Base-by-base conservation (phyloP, 805 yeast species). In the Sugiyamaella qingdaonensis region DNA sequence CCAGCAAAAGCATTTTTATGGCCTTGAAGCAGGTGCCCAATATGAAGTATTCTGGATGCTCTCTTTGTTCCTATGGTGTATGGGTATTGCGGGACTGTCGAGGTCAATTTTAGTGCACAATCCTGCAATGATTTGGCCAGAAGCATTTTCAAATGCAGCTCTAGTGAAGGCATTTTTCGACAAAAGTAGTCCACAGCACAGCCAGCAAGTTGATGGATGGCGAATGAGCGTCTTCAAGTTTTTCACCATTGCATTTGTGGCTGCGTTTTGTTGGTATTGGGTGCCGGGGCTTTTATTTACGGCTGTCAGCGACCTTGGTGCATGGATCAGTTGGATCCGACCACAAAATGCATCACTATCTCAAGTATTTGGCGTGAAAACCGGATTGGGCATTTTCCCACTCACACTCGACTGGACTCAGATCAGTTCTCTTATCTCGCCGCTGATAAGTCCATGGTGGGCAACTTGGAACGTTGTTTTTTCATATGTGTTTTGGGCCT, bases 251-350 rank as follows among this genome's bases (percentile, higher is more conserved):
- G 73, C 72, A 1, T 72, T 79, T 49, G 48, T 60, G 13, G 64
- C 68, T n/a, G 64, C 75, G 21, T 82, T 82, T 59, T 56, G 75
- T 2, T 84, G 83, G 78, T 80, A 80, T 61, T 84, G 85, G 82
- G 68, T 85, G 58, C 88, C 89, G 2, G 85, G 83, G 52, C 84
- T 73, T 61, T 70, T 86, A 21, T 83, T 83, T 69, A 70, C 73
- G 13, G 88, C 81, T 1, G 73, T 85, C 52, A 74, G 82, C 0
- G 78, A 78, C 60, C 85, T 86, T 67, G 78, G 74, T 59, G 51
- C 51, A 19, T 82, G 86, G 86, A 72, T 78, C 59, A 73, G 79
- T 2, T 81, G 85, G 85, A 80, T 80, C 46, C 65, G 68, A 3
- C 85, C 84, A 11, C 55, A 73, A 36, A 79, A 78, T 68, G 74